Base-by-base conservation (phyloP, 2,329 filamentous ascomycete genomes). In the Fusarium guadeloupense region DNA sequence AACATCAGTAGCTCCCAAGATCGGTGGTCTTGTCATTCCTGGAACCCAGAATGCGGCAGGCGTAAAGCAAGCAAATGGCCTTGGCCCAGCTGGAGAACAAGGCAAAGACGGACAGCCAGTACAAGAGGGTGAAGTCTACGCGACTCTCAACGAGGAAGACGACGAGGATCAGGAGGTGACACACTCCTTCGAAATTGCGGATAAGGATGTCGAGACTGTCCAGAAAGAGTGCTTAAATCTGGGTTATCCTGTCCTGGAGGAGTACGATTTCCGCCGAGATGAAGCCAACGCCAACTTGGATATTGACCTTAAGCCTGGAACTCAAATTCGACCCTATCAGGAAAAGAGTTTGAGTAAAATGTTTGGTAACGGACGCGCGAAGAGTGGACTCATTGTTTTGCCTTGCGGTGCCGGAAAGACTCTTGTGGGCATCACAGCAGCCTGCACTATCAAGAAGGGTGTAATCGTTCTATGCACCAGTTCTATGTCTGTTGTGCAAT, bases 301-400 rank as follows among this genome's bases (percentile, higher is more conserved):
- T 53, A 99, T 99, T 67, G 94, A 98, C 74, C 81, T 98, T 42
- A 91, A 91, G 68, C 93, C 94, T 1, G 89, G 89, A 52, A 94
- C 93, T 0, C 90, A 94, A 71, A 98, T 98, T 73, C 88, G 94
- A 73, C 80, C 96, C 59, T 99, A 99, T 69, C 95, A 99, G 74
- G 95, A 99, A 76, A 96, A 97, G 78, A 96, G 93, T 65, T 81
- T 99, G 9, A 96, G 92, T 79, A 99, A 99, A 76, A 99, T 99
- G 95, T 99, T 99, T 74, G 94, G 95, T 72, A 99, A 99, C 72
- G 94, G 94, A 43, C 89, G 95, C 76, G 95, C 95, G 13, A 95
- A 97, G 79, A 97, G 93, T 75, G 95, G 95, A 53, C 96, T 99
- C 66, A 99, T 99, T 56, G 95, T 99, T 51, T 78, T 99, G 68